Conservation (phyloP, 208 protist species). For the Trichomonas gallinae region DNA sequence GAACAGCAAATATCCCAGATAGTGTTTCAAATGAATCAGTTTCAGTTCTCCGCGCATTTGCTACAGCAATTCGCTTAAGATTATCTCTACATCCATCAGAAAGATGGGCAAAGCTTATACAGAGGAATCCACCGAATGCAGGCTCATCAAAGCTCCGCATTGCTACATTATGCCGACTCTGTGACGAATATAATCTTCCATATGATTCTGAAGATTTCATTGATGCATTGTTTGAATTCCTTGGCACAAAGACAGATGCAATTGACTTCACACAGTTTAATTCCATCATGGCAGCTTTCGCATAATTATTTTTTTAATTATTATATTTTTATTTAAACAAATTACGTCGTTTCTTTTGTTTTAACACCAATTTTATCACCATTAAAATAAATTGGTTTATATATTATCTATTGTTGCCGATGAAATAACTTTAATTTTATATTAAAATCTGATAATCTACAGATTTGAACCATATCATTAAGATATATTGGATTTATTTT, state of each 20-base stretch:
- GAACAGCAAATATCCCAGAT: background rate
- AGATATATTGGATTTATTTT: too few relatives aligned
- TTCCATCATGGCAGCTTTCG: background rate
- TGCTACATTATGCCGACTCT: background rate
- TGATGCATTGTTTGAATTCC: background rate
- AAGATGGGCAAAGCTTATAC: background rate
- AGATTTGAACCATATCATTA: too few relatives aligned
- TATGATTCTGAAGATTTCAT: background rate
- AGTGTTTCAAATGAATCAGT: background rate
- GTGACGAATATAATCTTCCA: background rate
- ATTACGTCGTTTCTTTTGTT: too few relatives aligned
- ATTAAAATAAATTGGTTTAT: too few relatives aligned
- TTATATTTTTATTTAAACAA: background rate
- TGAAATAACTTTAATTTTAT: too few relatives aligned
- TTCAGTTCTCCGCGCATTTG: background rate
- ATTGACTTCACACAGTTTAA: background rate
- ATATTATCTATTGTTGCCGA: too few relatives aligned
- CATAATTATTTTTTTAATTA: background rate
- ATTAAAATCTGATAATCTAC: too few relatives aligned
- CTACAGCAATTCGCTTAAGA: background rate
- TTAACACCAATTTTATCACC: too few relatives aligned
- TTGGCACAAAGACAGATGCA: background rate
- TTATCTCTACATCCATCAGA: background rate
- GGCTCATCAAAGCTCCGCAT: background rate
- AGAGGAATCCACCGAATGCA: background rate